phyloP scores from a whole-genome alignment of 2,329 filamentous ascomycete genomes.

The Phoma sp. region DNA sequence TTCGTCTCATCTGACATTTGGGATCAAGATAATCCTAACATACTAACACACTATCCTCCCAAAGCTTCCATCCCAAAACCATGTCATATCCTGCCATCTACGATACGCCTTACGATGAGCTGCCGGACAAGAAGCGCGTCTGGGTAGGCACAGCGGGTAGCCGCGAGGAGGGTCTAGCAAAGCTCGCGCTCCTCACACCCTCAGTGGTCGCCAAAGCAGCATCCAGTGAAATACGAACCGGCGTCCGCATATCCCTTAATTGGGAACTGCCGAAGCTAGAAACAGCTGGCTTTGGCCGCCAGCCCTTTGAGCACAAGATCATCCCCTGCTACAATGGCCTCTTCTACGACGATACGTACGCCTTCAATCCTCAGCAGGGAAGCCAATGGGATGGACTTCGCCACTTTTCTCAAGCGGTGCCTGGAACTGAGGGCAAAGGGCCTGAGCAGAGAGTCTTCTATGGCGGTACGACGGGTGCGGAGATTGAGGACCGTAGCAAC shows the following conservation, averaged over 20 bases:
- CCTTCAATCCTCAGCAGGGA: too few species aligned
- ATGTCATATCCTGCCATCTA: conserved; percentile 17
- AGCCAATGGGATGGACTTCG: too few species aligned
- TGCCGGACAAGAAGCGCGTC: conserved; percentile 57
- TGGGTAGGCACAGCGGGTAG: conserved; percentile 57
- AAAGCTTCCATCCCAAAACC: neutral
- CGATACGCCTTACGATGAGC: conserved; percentile 50
- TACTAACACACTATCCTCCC: neutral
- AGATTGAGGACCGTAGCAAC: conserved; percentile 25
- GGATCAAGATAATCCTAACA: too few species aligned
- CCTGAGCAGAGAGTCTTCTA: conserved; percentile 25
- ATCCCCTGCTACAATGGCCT: conserved; percentile 51
- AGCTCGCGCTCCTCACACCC: conserved; percentile 60
- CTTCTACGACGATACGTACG: conserved; percentile 12
- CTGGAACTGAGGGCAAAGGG: conserved; percentile 4
- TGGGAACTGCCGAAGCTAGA: conserved; percentile 63
- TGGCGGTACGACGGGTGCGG: conserved; percentile 24
- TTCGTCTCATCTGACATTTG: neutral
- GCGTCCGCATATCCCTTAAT: conserved; percentile 56
- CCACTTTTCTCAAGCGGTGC: conserved; percentile 18
- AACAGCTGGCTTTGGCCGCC: conserved; percentile 57
- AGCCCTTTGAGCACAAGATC: conserved; percentile 57
- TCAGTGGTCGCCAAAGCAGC: conserved; percentile 58
- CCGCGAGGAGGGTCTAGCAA: conserved; percentile 59
- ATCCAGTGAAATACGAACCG: conserved; percentile 56